Evolutionary conservation across 2,329 filamentous ascomycete species (phyloP).

Genomic region (Tolypocladium cylindrosporum): DNA sequence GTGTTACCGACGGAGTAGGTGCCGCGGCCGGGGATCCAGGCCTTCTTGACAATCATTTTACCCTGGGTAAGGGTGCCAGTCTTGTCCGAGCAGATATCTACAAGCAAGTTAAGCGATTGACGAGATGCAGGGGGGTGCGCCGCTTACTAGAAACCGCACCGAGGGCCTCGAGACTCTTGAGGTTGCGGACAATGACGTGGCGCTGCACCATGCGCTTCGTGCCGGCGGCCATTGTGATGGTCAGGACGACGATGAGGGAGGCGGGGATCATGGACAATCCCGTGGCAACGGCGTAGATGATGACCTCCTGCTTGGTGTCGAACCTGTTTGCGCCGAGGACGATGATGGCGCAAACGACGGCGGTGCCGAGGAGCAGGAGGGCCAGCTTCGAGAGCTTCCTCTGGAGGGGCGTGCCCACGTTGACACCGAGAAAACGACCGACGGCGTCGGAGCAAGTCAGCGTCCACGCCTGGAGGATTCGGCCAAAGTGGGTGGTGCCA

Average conservation of each 20-base stretch:
- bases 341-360: slow-evolving; percentile 33
- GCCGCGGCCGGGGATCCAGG: slow-evolving; percentile 38
- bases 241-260: slow-evolving; percentile 40
- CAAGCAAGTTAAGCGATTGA: slow-evolving; percentile 11
- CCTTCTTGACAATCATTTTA: slow-evolving; percentile 44
- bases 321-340: slow-evolving; percentile 33
- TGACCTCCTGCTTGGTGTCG: slow-evolving; percentile 25
- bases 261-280: slow-evolving; percentile 41
- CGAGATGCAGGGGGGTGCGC: slow-evolving; percentile 1
- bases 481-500: slow-evolving; percentile 18
- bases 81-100: slow-evolving; percentile 46
- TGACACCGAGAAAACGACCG: slow-evolving; percentile 37
- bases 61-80: slow-evolving; percentile 44
- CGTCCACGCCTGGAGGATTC: slow-evolving; percentile 24
- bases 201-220: slow-evolving; percentile 43
- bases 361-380: slow-evolving; percentile 55
- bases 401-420: slow-evolving; percentile 57
- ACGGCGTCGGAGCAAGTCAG: slow-evolving; percentile 24
- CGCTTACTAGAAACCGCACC: slow-evolving; percentile 38
- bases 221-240: slow-evolving; percentile 49
- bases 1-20: slow-evolving; percentile 37
- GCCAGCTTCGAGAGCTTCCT: slow-evolving; percentile 61
- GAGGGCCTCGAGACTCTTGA: slow-evolving; percentile 41
- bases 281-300: slow-evolving; percentile 34
- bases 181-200: slow-evolving; percentile 41